Evolutionary conservation across 2,329 filamentous ascomycete genomes (phyloP).

Genomic region (Stenocarpella maydis): DNA sequence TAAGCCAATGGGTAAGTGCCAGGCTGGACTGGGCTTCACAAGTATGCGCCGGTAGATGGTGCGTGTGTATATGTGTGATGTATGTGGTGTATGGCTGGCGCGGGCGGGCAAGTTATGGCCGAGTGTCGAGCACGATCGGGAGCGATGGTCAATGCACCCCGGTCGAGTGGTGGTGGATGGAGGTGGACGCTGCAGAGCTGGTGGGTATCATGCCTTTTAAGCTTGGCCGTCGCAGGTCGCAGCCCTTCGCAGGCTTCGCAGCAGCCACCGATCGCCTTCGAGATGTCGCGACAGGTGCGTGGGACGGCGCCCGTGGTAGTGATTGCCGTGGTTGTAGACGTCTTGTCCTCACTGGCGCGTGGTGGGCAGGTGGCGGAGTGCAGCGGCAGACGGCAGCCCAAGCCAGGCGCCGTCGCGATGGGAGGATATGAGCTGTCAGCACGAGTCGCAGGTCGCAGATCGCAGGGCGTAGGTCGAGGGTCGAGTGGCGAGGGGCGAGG

Average conservation of each 20-base stretch:
- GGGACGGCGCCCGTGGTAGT: background rate
- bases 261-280: background rate
- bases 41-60: slow-evolving; percentile 13
- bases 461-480: too few relatives aligned
- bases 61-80: background rate
- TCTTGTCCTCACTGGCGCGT: background rate
- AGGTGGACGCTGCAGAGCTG: slow-evolving; percentile 14
- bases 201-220: slow-evolving; percentile 22
- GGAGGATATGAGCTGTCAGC: background rate
- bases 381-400: background rate
- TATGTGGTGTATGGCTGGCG: slow-evolving; percentile 3
- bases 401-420: slow-evolving; percentile 1
- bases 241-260: background rate
- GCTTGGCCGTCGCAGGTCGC: slow-evolving; percentile 11
- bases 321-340: background rate
- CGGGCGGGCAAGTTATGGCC: slow-evolving; percentile 8
- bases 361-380: background rate
- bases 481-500: background rate
- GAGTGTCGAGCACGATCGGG: slow-evolving; percentile 20
- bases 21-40: background rate
- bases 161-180: slow-evolving; percentile 11
- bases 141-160: slow-evolving; percentile 24
- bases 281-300: slow-evolving; percentile 5
- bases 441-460: background rate
- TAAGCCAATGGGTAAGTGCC: slow-evolving; percentile 4